Conservation (phyloP, 768 basidiomycete species). For the Rhizopogon vesiculosus region DNA sequence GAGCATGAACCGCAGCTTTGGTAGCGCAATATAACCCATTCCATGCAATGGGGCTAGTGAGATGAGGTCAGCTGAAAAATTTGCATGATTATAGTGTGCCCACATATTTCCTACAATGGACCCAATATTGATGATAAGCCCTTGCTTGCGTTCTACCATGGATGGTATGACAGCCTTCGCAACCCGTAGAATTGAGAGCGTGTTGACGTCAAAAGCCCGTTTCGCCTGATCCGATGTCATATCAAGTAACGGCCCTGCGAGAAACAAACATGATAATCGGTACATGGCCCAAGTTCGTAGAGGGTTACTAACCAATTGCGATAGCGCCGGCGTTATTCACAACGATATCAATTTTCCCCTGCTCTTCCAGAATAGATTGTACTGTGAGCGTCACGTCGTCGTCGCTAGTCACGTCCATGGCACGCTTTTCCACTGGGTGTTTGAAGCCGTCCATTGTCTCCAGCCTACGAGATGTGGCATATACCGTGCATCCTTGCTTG, state of each 20-base stretch:
- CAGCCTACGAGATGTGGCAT: constrained; percentile 66
- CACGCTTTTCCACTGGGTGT: constrained; percentile 40
- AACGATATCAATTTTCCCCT: constrained; percentile 66
- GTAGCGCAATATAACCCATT: constrained; percentile 51
- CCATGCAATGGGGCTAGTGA: constrained; percentile 63
- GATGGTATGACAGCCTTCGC: constrained; percentile 60
- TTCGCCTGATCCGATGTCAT: constrained; percentile 49
- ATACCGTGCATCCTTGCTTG: constrained; percentile 61
- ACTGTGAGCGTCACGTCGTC: constrained; percentile 49
- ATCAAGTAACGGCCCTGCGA: constrained; percentile 46
- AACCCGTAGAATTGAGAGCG: constrained; percentile 55
- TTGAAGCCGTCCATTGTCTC: constrained; percentile 57
- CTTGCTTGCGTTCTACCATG: constrained; percentile 61
- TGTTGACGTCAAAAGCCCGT: constrained; percentile 60
- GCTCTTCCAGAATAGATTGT: constrained; percentile 42
- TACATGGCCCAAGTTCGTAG: neutral
- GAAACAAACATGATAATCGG: neutral
- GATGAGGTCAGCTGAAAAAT: constrained; percentile 1
- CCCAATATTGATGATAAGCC: constrained; percentile 72
- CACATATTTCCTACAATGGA: constrained; percentile 62
- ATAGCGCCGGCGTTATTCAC: constrained; percentile 73
- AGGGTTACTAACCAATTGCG: constrained; percentile 35
- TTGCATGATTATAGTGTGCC: constrained; percentile 15
- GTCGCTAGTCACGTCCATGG: constrained; percentile 62
- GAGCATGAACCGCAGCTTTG: constrained; percentile 54